Conservation (phyloP, 495 filamentous ascomycete species). For the Tuber microsphaerosporum region DNA sequence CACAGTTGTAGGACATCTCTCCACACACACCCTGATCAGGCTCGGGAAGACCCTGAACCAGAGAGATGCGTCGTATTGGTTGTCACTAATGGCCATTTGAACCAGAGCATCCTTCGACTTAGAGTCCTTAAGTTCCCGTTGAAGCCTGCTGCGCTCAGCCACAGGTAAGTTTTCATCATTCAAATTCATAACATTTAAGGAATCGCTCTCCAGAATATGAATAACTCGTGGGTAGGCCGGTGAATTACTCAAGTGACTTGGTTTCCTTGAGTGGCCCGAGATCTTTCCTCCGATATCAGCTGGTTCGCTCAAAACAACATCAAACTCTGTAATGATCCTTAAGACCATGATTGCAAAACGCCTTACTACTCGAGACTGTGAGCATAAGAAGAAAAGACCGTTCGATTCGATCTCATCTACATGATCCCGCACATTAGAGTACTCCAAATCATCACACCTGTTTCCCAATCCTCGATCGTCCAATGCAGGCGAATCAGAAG, state of each 20-base stretch:
- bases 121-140: constrained; percentile 79
- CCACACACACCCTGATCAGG: constrained; percentile 80
- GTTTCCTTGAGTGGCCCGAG: constrained; percentile 42
- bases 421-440: constrained; percentile 78
- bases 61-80: constrained; percentile 84
- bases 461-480: constrained; percentile 53
- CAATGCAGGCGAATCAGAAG: constrained; percentile 48
- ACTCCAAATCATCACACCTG: constrained; percentile 67
- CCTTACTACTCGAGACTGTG: constrained; percentile 81
- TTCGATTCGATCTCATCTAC: constrained; percentile 97
- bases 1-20: constrained; percentile 83
- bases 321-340: constrained; percentile 87
- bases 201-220: constrained; percentile 82
- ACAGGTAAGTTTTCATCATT: constrained; percentile 89
- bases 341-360: constrained; percentile 87
- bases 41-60: constrained; percentile 99
- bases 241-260: constrained; percentile 23
- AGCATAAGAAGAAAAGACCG: constrained; percentile 96
- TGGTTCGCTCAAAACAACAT: constrained; percentile 70
- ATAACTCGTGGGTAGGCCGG: constrained; percentile 60
- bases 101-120: constrained; percentile 78
- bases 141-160: constrained; percentile 83
- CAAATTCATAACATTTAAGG: constrained; percentile 77
- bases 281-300: constrained; percentile 48
- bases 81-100: constrained; percentile 90